phyloP scores from a whole-genome alignment of 169 alveolate genomes.

The Plasmodium berghei region DNA sequence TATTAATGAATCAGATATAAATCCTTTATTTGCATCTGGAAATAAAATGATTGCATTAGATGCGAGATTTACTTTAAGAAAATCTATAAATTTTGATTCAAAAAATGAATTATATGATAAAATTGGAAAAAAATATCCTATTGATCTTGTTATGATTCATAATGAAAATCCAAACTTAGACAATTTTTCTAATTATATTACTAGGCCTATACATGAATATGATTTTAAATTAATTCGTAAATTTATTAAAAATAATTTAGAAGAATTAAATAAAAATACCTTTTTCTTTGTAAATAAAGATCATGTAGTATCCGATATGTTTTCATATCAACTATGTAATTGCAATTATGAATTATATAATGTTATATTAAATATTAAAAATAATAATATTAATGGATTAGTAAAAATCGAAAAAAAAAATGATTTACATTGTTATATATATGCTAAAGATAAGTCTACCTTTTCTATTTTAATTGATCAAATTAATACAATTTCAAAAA shows the following conservation, averaged over 20 bases:
- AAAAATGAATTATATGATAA: not conserved
- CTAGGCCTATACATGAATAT: slow-evolving; percentile 37
- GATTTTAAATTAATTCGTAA: slow-evolving; percentile 44
- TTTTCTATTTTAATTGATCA: slow-evolving; percentile 20
- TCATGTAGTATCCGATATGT: slow-evolving; percentile 17
- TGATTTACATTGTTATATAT: slow-evolving; percentile 33
- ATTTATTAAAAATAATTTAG: slow-evolving; percentile 16
- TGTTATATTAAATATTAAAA: slow-evolving; percentile 18
- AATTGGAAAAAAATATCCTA: slow-evolving; percentile 24
- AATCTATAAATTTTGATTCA: not conserved
- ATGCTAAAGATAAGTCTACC: slow-evolving; percentile 24
- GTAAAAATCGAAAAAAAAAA: slow-evolving; percentile 46
- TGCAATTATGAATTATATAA: slow-evolving; percentile 57
- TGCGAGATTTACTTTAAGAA: slow-evolving; percentile 55
- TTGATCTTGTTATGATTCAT: slow-evolving; percentile 18
- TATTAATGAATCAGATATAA: slow-evolving; percentile 77
- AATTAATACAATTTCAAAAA: slow-evolving; percentile 12
- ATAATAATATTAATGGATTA: slow-evolving; percentile 20
- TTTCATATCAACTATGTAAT: slow-evolving; percentile 47
- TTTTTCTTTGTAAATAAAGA: slow-evolving; percentile 28
- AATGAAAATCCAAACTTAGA: not conserved
- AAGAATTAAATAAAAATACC: slow-evolving; percentile 26
- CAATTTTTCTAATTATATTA: slow-evolving; percentile 1
- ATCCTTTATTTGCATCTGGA: slow-evolving; percentile 64
- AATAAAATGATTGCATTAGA: slow-evolving; percentile 46